These are phyloP conservation scores for Arthrobotrys conoides DNA, from an alignment of 2,329 filamentous ascomycete species.

Conservation along the genomic window DNA sequence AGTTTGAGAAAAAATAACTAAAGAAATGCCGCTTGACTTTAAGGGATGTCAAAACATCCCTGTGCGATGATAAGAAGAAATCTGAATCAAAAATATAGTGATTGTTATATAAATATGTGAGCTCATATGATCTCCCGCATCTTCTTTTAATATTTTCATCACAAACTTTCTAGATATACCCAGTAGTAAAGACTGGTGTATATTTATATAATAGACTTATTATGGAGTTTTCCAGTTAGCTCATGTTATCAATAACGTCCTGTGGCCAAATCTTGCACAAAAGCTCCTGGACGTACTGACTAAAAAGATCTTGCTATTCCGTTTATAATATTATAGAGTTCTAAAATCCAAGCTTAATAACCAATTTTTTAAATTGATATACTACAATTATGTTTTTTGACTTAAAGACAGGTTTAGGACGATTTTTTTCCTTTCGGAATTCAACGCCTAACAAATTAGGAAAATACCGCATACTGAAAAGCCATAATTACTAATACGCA, in stretches of 20 bases:
- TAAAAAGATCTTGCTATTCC: no score
- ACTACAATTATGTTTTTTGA: no score
- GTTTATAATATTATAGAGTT: no score
- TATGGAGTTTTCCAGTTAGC: neutral
- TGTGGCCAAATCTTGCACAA: conserved; percentile 22
- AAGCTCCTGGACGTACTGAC: conserved; percentile 9
- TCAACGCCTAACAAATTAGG: conserved; percentile 3
- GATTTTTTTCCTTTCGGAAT: conserved; percentile 14
- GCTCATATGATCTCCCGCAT: conserved; percentile 20
- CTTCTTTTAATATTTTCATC: neutral
- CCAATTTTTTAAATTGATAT: no score
- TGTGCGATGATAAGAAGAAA: neutral
- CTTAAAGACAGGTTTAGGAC: neutral
- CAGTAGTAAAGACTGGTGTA: neutral
- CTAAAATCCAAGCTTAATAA: no score
- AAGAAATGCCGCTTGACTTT: conserved; percentile 33
- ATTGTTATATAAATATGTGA: conserved; percentile 14
- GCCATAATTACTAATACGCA: conserved; percentile 22
- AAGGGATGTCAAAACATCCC: conserved; percentile 1
- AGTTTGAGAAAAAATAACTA: conserved; percentile 7
- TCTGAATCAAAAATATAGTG: conserved; percentile 16
- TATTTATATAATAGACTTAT: neutral
- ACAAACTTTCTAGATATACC: neutral
- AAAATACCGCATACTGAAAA: conserved; percentile 30
- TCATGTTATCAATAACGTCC: neutral